Base-by-base conservation (phyloP, 2,329 filamentous ascomycete genomes). In the Periconia sp. region DNA sequence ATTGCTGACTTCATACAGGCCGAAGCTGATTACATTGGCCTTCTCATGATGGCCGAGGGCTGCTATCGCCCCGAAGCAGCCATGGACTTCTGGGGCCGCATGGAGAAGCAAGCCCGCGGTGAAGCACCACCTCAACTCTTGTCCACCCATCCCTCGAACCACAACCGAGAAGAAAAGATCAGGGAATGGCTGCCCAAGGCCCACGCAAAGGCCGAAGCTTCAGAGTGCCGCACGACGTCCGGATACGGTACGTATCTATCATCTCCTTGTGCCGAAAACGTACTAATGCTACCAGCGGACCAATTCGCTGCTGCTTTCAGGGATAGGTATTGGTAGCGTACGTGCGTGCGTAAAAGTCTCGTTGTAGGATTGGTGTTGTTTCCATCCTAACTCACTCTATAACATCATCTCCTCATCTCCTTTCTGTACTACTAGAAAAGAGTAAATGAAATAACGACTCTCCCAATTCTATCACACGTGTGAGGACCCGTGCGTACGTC, bases 21-120 rank as follows among this genome's bases (percentile, higher is more conserved):
- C 46, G 89, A 93, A 75, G 90, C 90, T 0, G 90, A 93, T 66
- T 90, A 89, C 63, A 91, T 92, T 45, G 90, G 90, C 0, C 73
- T 92, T 33, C 85, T 92, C 81, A 89, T 92, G 81, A 92, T 92
- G 88, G 85, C 89, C 0, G 84, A 90, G 74, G 87, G 86, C 23
- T 92, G 90, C 74, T 92, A 89, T 68, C 81, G 91, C 56, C 90
- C 90, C 1, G 74, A 80, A 13, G 83, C 85, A 55, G 89, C 89
- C 0, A 77, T 88, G 42, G 78, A 77, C 0, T 84, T 92, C 54
- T 83, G 81, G 81, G 63, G 69, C 20, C 75, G 85, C 47, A 90
- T 91, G 85, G 84, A 88, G 57, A 68, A 70, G 40, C 68, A 74
- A 13, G 77, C 77, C 23, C 71, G 81, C 43, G 72, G 81, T 44